A percentile compares a stretch with the other conserved stretches of the same genome.
phyloP scores from a whole-genome alignment of 2,329 filamentous ascomycete species.

The Xylariaceae sp. region DNA sequence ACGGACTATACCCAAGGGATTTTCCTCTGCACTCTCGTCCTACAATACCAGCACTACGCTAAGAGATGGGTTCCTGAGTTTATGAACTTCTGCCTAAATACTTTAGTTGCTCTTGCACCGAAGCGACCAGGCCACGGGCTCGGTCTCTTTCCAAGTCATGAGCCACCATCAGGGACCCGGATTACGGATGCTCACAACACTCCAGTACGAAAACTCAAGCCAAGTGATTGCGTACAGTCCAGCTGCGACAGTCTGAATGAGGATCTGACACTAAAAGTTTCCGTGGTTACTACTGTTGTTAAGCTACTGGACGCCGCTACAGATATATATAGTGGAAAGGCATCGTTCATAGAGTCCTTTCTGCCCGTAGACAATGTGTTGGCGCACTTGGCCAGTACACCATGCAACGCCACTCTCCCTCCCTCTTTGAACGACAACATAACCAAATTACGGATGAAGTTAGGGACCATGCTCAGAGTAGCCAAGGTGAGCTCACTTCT shows the following conservation, averaged over 20 bases:
- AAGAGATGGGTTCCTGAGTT: constrained; percentile 89
- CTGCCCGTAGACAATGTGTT: constrained; percentile 56
- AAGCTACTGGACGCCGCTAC: constrained; percentile 64
- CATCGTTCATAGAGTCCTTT: constrained; percentile 77
- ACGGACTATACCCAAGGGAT: constrained; percentile 68
- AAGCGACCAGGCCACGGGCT: constrained; percentile 37
- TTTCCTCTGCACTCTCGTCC: constrained; percentile 71
- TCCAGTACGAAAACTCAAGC: constrained; percentile 48
- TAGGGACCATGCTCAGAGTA: constrained; percentile 53
- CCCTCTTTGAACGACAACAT: constrained; percentile 34
- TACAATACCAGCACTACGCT: constrained; percentile 79
- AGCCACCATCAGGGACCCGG: constrained; percentile 47
- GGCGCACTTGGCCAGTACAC: constrained; percentile 54
- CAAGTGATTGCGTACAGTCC: constrained; percentile 49
- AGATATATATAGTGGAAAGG: constrained; percentile 68
- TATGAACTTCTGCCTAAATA: constrained; percentile 75
- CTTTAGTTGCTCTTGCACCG: constrained; percentile 64
- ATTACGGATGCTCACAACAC: constrained; percentile 39
- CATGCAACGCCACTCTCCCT: constrained; percentile 48
- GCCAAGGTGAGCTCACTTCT: constrained; percentile 36
- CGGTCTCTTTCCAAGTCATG: constrained; percentile 59
- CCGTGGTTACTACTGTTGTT: constrained; percentile 59
- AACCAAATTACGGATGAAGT: constrained; percentile 38
- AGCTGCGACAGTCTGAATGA: constrained; percentile 27
- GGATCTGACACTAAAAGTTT: constrained; percentile 37